Base-by-base conservation (phyloP, 805 yeast genomes). In the Kluyveromyces dobzhanskii region DNA sequence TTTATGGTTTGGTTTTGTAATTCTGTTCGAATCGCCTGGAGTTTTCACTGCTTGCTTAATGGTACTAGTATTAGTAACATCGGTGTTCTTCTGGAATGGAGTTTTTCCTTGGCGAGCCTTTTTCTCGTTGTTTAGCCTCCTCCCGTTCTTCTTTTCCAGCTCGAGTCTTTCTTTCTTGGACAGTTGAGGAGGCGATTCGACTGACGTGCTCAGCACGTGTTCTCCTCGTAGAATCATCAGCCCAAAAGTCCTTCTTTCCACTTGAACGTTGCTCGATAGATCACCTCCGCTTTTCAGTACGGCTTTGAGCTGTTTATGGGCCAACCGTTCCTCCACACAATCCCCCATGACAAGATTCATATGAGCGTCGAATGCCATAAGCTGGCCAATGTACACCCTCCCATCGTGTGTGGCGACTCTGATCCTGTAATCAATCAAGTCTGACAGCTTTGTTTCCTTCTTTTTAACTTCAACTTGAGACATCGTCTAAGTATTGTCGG, bases 171-270 rank as follows among this genome's bases (percentile, higher is more conserved):
- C 66, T 62, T 35, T 65, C 56, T 51, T 70, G 64, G 18, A 67
- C 50, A 42, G 65, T 60, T 31, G 76, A 69, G 41, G 85, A 74
- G n/a, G 79, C 69, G 62, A 84, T 35, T 57, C 61, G 9, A 59
- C 90, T 24, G 84, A 76, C 2, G 60, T 57, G 9, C 87, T 75
- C 10, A 88, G 76, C 19, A 92, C 76, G 47, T 81, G 84, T 47
- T 86, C 96, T 2, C 98, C 98, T 50, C 97, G 71, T 33, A 90
- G 64, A 27, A 90, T 81, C 2, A 85, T 73, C 37, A 92, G 69
- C 0, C 97, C 97, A 17, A 92, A 62, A 4, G 76, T 65, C 41
- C 97, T 68, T 51, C 79, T 85, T 45, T 82, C 88, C 43, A 80
- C 83, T 29, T 67, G 69, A 10, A 71, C 60, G 40, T 64, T 38